Conservation (phyloP, 495 filamentous ascomycete species). For the Podospora didyma region DNA sequence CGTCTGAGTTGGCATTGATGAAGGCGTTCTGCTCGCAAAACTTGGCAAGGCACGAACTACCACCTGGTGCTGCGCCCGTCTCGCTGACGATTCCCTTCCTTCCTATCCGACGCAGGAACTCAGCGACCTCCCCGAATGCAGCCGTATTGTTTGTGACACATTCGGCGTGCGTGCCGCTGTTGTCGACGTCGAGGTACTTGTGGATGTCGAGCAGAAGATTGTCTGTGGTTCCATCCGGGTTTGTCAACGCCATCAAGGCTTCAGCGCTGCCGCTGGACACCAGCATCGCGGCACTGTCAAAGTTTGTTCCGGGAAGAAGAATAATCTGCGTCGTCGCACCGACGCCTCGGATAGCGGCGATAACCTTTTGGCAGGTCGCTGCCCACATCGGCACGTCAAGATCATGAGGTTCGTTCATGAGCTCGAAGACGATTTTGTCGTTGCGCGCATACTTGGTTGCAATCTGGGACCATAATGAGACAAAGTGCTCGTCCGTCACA, state of each 20-base stretch:
- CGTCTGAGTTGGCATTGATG: constrained; percentile 48
- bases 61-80: constrained; percentile 41
- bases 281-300: constrained; percentile 44
- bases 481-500: constrained; percentile 51
- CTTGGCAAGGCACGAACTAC: constrained; percentile 31
- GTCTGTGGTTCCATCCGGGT: constrained; percentile 49
- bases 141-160: constrained; percentile 52
- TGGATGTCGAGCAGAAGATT: constrained; percentile 54
- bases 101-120: constrained; percentile 45
- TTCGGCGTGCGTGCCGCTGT: constrained; percentile 47
- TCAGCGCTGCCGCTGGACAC: constrained; percentile 39
- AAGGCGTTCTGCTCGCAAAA: constrained; percentile 45
- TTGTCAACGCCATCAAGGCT: constrained; percentile 48
- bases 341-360: constrained; percentile 55
- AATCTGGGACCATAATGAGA: constrained; percentile 52
- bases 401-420: constrained; percentile 62
- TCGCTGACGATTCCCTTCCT: constrained; percentile 51
- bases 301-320: constrained; percentile 44
- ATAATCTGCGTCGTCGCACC: constrained; percentile 56
- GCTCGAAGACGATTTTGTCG: constrained; percentile 52
- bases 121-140: constrained; percentile 44
- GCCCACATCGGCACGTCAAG: constrained; percentile 48
- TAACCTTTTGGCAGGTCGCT: constrained; percentile 48
- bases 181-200: constrained; percentile 54
- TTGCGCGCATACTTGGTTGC: constrained; percentile 49